Evolutionary conservation across 108 stramenopile species (phyloP).

Genomic region (Skeletonema menzelii): DNA sequence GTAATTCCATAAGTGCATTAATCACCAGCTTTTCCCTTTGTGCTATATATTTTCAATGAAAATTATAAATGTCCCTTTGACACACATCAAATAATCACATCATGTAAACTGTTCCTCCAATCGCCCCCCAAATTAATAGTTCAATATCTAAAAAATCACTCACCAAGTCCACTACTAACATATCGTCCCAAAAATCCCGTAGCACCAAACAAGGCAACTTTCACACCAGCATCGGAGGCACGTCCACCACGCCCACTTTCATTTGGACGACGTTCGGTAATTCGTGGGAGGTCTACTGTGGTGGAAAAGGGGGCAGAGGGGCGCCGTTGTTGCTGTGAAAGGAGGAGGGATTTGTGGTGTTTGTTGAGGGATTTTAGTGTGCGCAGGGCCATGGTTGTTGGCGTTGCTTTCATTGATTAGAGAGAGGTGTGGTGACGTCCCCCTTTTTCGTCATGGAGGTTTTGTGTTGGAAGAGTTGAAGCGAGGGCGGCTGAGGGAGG

Average conservation of each 20-base stretch:
- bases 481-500: too few relatives aligned
- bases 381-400: neutral
- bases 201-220: slow-evolving; percentile 91
- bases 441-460: neutral
- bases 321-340: neutral
- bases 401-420: neutral
- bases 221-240: slow-evolving; percentile 69
- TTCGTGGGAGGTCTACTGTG: slow-evolving; percentile 38
- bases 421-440: neutral
- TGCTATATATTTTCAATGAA: neutral
- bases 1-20: slow-evolving; percentile 48
- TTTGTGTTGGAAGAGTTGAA: too few relatives aligned
- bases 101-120: too few relatives aligned
- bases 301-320: neutral
- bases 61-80: too few relatives aligned
- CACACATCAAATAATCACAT: neutral
- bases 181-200: slow-evolving; percentile 94
- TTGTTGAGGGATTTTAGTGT: neutral
- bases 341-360: neutral
- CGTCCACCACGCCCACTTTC: slow-evolving; percentile 80
- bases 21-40: slow-evolving; percentile 10
- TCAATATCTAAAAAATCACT: too few relatives aligned
- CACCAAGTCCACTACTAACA: slow-evolving; percentile 78
- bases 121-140: too few relatives aligned
- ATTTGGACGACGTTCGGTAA: slow-evolving; percentile 60